phyloP scores from a whole-genome alignment of 169 alveolate genomes.

The Babesia caballi region DNA sequence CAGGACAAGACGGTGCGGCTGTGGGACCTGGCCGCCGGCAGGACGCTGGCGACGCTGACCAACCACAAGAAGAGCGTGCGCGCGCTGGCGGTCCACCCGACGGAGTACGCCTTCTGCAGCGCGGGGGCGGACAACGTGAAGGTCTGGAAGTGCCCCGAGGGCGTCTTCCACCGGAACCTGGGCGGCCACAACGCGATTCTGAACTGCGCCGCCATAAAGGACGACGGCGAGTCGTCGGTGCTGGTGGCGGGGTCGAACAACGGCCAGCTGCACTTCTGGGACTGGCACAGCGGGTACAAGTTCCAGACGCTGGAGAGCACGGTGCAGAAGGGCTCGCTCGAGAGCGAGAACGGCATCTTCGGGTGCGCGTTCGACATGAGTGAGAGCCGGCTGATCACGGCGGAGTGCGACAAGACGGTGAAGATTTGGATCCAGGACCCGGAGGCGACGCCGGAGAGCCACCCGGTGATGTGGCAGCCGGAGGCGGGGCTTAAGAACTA shows the following conservation, averaged over 20 bases:
- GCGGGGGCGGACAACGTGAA: slow-evolving; percentile 96
- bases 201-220: slow-evolving; percentile 88
- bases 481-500: slow-evolving; percentile 62
- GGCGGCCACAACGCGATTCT: slow-evolving; percentile 88
- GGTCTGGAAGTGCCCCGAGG: slow-evolving; percentile 89
- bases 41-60: slow-evolving; percentile 90
- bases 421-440: slow-evolving; percentile 85
- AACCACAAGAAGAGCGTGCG: slow-evolving; percentile 97
- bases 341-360: slow-evolving; percentile 94
- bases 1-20: slow-evolving; percentile 92
- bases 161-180: slow-evolving; percentile 79
- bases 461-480: slow-evolving; percentile 75
- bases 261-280: slow-evolving; percentile 96
- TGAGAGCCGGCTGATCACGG: slow-evolving; percentile 93
- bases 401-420: slow-evolving; percentile 98
- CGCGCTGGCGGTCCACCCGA: slow-evolving; percentile 92
- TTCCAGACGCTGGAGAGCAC: slow-evolving; percentile 86
- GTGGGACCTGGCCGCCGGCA: slow-evolving; percentile 98
- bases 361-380: slow-evolving; percentile 91
- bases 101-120: slow-evolving; percentile 94
- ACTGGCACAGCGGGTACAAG: slow-evolving; percentile 94
- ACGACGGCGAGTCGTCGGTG: slow-evolving; percentile 83
- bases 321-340: slow-evolving; percentile 96
- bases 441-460: slow-evolving; percentile 75
- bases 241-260: slow-evolving; percentile 95